These are phyloP conservation scores for Isabelozyma rhagii DNA, from an alignment of 805 yeast species.

Conservation along the genomic window DNA sequence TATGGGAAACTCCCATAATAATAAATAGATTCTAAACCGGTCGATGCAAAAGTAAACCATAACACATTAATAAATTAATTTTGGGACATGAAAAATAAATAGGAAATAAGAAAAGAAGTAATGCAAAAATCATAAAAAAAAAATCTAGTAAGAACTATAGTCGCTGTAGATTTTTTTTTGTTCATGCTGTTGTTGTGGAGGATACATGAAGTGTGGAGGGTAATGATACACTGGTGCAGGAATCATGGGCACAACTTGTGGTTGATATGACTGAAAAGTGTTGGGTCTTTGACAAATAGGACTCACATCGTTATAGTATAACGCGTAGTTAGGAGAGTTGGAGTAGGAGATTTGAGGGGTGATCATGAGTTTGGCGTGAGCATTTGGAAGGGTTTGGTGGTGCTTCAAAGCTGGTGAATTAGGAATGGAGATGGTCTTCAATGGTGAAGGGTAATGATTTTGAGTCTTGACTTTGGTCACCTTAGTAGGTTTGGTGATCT, in stretches of 20 bases:
- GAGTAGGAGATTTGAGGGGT: conserved; percentile 3
- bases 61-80: background rate
- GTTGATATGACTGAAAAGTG: background rate
- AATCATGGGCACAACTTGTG: background rate
- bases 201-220: background rate
- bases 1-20: background rate
- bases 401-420: conserved; percentile 5
- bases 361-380: background rate
- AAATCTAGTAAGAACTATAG: too few species aligned
- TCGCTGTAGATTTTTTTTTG: background rate
- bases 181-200: background rate
- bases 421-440: conserved; percentile 4
- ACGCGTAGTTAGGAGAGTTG: background rate
- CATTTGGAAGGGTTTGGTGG: background rate
- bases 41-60: background rate
- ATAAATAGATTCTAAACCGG: background rate
- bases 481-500: background rate
- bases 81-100: background rate
- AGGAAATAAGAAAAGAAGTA: background rate
- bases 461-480: background rate
- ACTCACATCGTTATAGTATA: background rate
- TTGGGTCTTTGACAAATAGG: background rate
- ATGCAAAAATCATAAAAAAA: background rate
- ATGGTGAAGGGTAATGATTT: background rate
- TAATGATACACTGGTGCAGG: background rate